These are phyloP conservation scores for Tetrapisispora phaffii DNA, from an alignment of 805 yeast species.

Conservation along the genomic window DNA sequence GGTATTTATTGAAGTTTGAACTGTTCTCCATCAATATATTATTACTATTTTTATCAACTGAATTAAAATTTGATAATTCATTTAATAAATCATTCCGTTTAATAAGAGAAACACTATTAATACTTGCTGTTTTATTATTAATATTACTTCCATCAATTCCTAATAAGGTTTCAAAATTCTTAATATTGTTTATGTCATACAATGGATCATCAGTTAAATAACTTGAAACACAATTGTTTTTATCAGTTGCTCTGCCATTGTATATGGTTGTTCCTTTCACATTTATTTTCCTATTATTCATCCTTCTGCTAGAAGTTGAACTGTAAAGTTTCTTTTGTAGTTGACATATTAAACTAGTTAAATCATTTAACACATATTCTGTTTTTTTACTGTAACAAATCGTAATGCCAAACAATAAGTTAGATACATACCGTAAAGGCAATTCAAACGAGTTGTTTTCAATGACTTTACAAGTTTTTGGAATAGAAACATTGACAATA, in stretches of 20 bases:
- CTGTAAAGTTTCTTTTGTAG: constrained; percentile 10
- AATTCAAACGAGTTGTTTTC: constrained; percentile 12
- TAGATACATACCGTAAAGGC: constrained; percentile 24
- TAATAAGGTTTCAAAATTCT: constrained; percentile 7
- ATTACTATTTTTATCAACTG: constrained; percentile 9
- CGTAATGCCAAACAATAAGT: constrained; percentile 25
- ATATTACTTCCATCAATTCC: neutral
- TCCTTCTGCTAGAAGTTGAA: constrained; percentile 1
- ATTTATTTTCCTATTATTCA: constrained; percentile 4
- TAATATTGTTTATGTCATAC: constrained; percentile 19
- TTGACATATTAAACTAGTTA: constrained; percentile 15
- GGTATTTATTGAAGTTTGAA: neutral
- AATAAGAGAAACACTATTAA: constrained; percentile 6
- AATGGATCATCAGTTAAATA: constrained; percentile 21
- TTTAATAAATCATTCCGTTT: constrained; percentile 17
- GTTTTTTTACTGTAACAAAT: constrained; percentile 26
- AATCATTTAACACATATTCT: constrained; percentile 24
- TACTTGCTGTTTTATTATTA: neutral
- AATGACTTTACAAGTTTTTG: constrained; percentile 22
- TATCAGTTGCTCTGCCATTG: constrained; percentile 1
- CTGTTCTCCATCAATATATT: neutral
- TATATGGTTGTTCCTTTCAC: neutral
- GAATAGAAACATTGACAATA: constrained; percentile 26
- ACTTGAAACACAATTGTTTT: neutral
- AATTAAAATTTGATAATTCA: constrained; percentile 18